These are phyloP conservation scores for Gloeopeniophorella convolvens DNA, from an alignment of 768 basidiomycete species.

Conservation along the genomic window DNA sequence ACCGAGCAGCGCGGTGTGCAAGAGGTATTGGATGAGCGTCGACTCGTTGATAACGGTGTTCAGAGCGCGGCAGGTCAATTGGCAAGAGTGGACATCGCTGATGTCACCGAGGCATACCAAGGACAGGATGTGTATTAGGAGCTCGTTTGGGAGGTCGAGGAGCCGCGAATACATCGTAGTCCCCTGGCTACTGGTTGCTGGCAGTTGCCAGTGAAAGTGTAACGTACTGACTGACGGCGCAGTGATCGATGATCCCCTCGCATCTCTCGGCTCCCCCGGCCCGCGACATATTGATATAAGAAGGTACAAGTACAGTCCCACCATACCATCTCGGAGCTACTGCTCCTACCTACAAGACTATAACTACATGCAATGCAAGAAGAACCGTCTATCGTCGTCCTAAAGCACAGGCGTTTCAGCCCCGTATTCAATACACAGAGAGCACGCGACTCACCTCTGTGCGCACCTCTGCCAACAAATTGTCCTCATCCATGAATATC, in stretches of 20 bases:
- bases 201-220: too few relatives aligned
- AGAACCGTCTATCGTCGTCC: conserved; percentile 1
- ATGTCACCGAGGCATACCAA: background rate
- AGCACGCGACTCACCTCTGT: background rate
- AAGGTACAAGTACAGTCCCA: too few relatives aligned
- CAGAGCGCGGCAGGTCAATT: background rate
- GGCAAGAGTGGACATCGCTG: background rate
- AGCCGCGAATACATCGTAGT: background rate
- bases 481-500: conserved; percentile 7
- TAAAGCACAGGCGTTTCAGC: background rate
- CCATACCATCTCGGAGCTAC: too few relatives aligned
- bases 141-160: background rate
- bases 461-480: conserved; percentile 7
- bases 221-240: too few relatives aligned
- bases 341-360: too few relatives aligned
- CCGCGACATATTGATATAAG: too few relatives aligned
- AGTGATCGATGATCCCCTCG: too few relatives aligned
- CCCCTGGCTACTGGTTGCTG: too few relatives aligned
- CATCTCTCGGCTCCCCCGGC: too few relatives aligned
- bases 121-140: background rate
- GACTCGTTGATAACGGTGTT: background rate
- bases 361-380: conserved; percentile 9
- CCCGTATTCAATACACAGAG: background rate
- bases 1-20: background rate
- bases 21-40: background rate